Conservation (phyloP, 345 rosid genomes). For the Salix brachista region DNA sequence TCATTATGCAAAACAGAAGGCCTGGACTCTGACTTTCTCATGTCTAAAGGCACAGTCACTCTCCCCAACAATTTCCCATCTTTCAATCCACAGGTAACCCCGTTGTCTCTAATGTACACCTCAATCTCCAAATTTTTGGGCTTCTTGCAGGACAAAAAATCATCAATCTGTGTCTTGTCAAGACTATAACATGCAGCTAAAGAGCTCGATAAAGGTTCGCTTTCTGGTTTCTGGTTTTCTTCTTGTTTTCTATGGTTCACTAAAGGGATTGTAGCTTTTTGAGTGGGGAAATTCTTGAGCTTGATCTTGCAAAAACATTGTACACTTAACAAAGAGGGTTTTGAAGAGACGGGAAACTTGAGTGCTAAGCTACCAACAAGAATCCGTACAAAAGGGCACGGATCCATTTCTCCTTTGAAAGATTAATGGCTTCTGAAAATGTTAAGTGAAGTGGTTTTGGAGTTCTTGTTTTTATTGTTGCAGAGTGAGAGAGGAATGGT, state of each 20-base stretch:
- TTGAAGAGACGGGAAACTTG: conserved; percentile 38
- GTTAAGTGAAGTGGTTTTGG: neutral
- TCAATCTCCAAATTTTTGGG: conserved; percentile 35
- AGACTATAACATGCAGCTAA: conserved; percentile 69
- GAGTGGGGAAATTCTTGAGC: conserved; percentile 48
- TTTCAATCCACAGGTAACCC: conserved; percentile 40
- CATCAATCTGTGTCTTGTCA: conserved; percentile 47
- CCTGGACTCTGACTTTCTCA: conserved; percentile 51
- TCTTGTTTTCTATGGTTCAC: conserved; percentile 20
- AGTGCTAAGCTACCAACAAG: conserved; percentile 72
- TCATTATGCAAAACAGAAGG: conserved; percentile 59
- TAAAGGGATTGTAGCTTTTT: conserved; percentile 37
- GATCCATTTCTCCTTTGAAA: conserved; percentile 59
- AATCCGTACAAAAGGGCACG: conserved; percentile 84
- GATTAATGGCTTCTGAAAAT: neutral
- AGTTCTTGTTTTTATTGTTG: neutral
- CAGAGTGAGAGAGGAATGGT: neutral
- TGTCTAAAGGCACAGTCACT: conserved; percentile 52
- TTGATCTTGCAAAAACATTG: conserved; percentile 61
- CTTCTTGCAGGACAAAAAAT: conserved; percentile 21
- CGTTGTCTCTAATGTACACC: conserved; percentile 39
- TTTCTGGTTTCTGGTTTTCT: conserved; percentile 13
- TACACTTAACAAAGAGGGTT: conserved; percentile 31
- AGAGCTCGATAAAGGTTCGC: conserved; percentile 21
- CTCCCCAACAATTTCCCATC: conserved; percentile 59